Percentiles rank a stretch among this genome's conserved stretches.
These are phyloP conservation scores for Physcomitrellopsis africana DNA, from an alignment of 225 moss, liverwort and hornwort genomes.

Conservation along the genomic window DNA sequence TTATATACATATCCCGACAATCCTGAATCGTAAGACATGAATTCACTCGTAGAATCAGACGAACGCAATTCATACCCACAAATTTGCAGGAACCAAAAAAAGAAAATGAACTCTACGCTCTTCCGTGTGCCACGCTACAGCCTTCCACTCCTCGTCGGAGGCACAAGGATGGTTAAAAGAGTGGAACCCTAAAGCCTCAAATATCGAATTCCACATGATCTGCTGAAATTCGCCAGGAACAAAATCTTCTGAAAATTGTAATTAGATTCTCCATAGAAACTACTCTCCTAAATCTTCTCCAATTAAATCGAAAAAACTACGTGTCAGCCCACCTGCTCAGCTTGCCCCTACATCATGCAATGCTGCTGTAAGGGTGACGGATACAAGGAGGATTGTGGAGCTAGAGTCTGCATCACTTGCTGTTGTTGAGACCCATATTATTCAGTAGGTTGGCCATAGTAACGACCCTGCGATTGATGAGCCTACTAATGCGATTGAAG, in stretches of 20 bases:
- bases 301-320: background rate
- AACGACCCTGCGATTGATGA: too few species aligned
- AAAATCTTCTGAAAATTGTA: background rate
- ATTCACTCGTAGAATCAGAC: conserved; percentile 3
- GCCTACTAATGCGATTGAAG: too few species aligned
- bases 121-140: background rate
- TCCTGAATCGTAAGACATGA: background rate
- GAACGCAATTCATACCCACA: conserved; percentile 5
- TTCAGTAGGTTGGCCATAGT: too few species aligned
- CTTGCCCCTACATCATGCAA: background rate
- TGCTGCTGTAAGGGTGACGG: background rate
- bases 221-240: background rate
- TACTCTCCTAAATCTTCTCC: background rate
- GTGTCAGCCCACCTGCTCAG: background rate
- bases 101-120: background rate
- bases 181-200: background rate
- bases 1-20: background rate
- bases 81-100: background rate
- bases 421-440: too few species aligned
- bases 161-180: too few species aligned
- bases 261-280: background rate
- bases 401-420: too few species aligned
- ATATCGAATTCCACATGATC: background rate
- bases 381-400: too few species aligned
- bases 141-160: background rate